Conservation (phyloP, 1,284 basidiomycete species). For the Fomitiporia mediterranea region DNA sequence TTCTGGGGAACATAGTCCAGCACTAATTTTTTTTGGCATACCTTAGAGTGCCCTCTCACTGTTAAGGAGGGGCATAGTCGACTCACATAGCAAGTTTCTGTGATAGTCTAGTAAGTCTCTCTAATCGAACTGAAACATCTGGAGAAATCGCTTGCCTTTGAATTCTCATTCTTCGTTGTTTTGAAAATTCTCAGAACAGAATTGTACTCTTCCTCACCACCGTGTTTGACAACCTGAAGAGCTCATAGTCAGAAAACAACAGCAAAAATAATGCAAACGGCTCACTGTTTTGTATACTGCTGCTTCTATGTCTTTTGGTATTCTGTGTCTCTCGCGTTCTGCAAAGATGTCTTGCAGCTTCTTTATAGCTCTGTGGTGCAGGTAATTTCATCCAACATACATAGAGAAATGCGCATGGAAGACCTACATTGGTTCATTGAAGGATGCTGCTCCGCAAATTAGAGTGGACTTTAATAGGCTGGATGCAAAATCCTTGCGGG, state of each 20-base stretch:
- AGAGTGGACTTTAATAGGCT: no score
- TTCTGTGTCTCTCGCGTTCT: conserved; percentile 71
- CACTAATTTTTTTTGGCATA: no score
- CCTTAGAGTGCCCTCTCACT: no score
- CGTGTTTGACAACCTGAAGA: conserved; percentile 60
- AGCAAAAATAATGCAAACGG: conserved; percentile 24
- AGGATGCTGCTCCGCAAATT: no score
- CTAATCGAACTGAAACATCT: no score
- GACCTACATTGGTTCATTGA: no score
- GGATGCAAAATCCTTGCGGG: no score
- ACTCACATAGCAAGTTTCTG: no score
- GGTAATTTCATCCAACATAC: background rate
- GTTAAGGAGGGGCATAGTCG: no score
- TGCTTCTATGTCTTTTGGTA: conserved; percentile 72
- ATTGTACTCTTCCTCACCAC: conserved; percentile 76
- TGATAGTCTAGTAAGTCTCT: no score
- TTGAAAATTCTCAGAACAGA: conserved; percentile 66
- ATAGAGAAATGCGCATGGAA: no score
- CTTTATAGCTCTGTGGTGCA: conserved; percentile 52
- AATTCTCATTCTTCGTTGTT: conserved; percentile 69
- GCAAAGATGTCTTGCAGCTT: conserved; percentile 80
- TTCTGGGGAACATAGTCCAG: no score
- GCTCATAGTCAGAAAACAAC: conserved; percentile 17
- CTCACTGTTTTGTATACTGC: conserved; percentile 49
- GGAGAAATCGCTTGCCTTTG: conserved; percentile 38